These are phyloP conservation scores for Vitis hybrid DNA, from an alignment of 177 flowering plant genomes.

Conservation along the genomic window DNA sequence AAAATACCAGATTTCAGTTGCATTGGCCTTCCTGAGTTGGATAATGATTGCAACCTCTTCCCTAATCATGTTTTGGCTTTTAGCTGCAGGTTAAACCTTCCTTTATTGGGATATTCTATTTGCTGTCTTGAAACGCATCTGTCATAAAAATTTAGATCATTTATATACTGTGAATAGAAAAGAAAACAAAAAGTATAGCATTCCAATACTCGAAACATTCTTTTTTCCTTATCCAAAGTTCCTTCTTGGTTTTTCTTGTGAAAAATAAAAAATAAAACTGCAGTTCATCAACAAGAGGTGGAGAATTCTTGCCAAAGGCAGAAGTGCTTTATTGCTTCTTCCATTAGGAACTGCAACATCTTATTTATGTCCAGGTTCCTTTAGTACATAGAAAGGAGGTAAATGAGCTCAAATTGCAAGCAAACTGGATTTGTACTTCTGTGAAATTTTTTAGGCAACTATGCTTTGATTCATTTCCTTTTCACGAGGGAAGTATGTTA, in stretches of 20 bases:
- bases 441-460: no score
- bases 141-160: background rate
- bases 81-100: conserved; percentile 28
- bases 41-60: conserved; percentile 43
- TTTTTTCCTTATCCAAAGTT: background rate
- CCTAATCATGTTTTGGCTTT: conserved; percentile 60
- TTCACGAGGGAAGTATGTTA: no score
- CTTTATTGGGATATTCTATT: background rate
- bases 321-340: no score
- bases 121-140: background rate
- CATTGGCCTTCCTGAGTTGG: conserved; percentile 54
- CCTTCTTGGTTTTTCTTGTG: background rate
- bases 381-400: no score
- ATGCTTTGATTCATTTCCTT: no score
- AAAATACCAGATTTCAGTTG: conserved; percentile 51
- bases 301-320: no score
- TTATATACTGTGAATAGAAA: background rate
- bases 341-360: no score
- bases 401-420: no score
- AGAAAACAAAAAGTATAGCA: background rate
- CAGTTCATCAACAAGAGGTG: no score
- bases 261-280: background rate
- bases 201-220: background rate
- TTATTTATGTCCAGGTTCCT: no score
- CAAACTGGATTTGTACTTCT: no score